Base-by-base conservation (phyloP, 2,329 filamentous ascomycete species). In the Neopestalotiopsis sp. region DNA sequence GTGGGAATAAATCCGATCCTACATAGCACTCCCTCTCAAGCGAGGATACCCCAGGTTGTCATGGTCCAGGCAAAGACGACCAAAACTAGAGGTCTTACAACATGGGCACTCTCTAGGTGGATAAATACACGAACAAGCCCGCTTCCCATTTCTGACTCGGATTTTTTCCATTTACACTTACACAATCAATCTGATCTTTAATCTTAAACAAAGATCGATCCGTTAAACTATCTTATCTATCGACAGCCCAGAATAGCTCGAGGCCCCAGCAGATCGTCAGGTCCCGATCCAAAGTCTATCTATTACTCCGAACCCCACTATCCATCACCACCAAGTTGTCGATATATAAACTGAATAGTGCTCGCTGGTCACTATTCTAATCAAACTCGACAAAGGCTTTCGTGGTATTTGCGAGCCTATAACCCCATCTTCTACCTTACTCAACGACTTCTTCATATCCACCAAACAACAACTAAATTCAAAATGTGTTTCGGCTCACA, bases 401-500 rank as follows among this genome's bases (percentile, higher is more conserved):
- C 34, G 34, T 38, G 34, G 34, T 38, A 38, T 38, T 1, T 66
- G 66, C 61, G 72, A 72, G 69, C 68, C 69, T 34, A 70, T 66
- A 49, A 71, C 62, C 34, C 34, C 34, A 38, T 38, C 34, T 38
- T 28, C 24, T 28, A 28, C 34, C 34, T 4, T 38, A 10, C 6
- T 67, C 61, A 61, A 68, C 45, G 58, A 68, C 61, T 24, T 24
- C 24, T 58, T 58, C 56, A 28, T 17, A 61, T 30, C 24, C 24
- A 28, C 24, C 24, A 28, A 28, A 38, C 34, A 38, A 38, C 6
- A 38, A 38, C 24, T 2, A 38, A 38, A 40, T 7, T n/a, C 28
- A 71, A 65, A 76, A 88, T 88, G 86, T 88, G 86, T 75, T 87
- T 88, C 80, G 75, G 79, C 61, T 71, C 78, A 4, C 79, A 82